These are phyloP conservation scores for Neurospora sp. DNA, from an alignment of 495 filamentous ascomycete species.

Conservation along the genomic window DNA sequence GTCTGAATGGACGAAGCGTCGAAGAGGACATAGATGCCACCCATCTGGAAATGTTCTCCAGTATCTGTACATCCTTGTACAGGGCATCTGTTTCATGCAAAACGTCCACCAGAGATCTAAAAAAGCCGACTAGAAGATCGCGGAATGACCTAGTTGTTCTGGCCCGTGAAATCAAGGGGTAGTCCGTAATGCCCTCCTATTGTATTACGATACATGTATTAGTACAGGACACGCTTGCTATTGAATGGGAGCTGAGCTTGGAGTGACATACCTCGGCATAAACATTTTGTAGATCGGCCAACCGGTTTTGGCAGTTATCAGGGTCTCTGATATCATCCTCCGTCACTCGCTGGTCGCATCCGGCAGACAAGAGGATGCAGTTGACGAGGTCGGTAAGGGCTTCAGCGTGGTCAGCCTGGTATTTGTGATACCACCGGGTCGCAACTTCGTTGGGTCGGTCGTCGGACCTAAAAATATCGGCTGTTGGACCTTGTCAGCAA, in stretches of 20 bases:
- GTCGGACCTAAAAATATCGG: conserved; percentile 69
- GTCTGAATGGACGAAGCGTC: conserved; percentile 73
- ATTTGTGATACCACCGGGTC: conserved; percentile 66
- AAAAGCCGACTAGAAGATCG: conserved; percentile 64
- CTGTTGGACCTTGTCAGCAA: conserved; percentile 35
- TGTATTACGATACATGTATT: conserved; percentile 18
- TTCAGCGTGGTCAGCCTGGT: conserved; percentile 52
- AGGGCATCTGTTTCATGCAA: conserved; percentile 65
- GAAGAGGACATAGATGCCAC: conserved; percentile 77
- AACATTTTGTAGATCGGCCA: conserved; percentile 71
- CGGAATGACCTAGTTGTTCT: conserved; percentile 66
- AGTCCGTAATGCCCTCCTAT: conserved; percentile 69
- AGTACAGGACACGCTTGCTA: neutral
- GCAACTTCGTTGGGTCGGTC: conserved; percentile 64
- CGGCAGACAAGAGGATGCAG: conserved; percentile 73
- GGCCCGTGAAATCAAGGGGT: conserved; percentile 78
- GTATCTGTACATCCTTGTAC: conserved; percentile 60
- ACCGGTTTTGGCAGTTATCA: conserved; percentile 58
- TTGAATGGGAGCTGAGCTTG: neutral
- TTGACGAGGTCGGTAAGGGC: conserved; percentile 81
- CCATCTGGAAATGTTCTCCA: conserved; percentile 84
- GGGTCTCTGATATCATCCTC: conserved; percentile 75
- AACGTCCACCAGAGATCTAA: conserved; percentile 58
- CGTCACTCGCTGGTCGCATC: conserved; percentile 63
- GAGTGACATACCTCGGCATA: conserved; percentile 51